Conservation (phyloP, 148 eudicot species). For the Heliamphora exappendiculata region DNA sequence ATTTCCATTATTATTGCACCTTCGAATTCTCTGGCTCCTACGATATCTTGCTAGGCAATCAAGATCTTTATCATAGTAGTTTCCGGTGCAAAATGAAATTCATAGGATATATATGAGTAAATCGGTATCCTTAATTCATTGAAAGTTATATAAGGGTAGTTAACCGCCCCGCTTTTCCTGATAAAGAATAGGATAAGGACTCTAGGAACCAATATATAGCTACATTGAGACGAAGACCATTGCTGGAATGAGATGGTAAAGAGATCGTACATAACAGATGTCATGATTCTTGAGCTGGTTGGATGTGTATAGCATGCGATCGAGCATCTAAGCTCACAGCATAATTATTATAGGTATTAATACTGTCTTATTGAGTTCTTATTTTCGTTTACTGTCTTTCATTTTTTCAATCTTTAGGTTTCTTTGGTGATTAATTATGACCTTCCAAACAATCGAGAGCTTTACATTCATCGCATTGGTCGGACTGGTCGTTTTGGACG, state of each 20-base stretch:
- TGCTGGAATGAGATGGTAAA: no score
- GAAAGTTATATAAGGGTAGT: no score
- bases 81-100: no score
- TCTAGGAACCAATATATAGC: no score
- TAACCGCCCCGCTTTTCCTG: no score
- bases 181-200: no score
- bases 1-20: no score
- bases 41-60: not conserved
- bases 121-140: no score
- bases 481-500: conserved; percentile 98
- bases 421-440: conserved; percentile 95
- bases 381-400: not conserved
- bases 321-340: not conserved
- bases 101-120: no score
- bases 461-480: conserved; percentile 94
- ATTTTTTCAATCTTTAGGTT: conserved; percentile 36
- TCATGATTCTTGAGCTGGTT: not conserved
- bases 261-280: no score
- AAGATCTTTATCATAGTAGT: not conserved
- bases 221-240: no score
- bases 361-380: not conserved
- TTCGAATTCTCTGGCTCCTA: no score
- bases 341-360: not conserved
- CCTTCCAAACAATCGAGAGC: conserved; percentile 90
- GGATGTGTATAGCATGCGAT: not conserved